A percentile compares a stretch with the other conserved stretches of the same genome.
phyloP scores from a whole-genome alignment of 2,329 filamentous ascomycete species.

The Pyrenochaeta sp. region DNA sequence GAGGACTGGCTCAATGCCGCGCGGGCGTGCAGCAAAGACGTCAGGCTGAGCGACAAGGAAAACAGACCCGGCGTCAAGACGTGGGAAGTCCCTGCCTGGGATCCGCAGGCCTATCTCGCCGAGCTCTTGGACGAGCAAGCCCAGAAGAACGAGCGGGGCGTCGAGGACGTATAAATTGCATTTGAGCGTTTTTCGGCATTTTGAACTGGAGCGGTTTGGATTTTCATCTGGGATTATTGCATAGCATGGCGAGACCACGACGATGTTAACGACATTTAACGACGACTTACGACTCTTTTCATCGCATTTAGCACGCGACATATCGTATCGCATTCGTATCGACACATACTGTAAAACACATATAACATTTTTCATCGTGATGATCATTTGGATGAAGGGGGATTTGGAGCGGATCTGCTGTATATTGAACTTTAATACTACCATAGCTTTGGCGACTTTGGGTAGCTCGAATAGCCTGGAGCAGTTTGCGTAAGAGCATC shows the following conservation, averaged over 20 bases:
- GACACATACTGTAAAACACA: neutral
- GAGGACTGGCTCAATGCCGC: constrained; percentile 51
- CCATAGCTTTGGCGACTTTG: no score
- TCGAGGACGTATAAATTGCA: constrained; percentile 26
- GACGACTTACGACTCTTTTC: constrained; percentile 1
- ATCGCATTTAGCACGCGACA: neutral
- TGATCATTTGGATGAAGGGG: no score
- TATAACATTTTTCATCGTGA: neutral
- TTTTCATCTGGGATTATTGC: constrained; percentile 12
- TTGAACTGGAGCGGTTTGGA: no score
- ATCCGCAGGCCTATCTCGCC: constrained; percentile 35
- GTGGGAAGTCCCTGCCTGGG: constrained; percentile 46
- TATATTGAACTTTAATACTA: no score
- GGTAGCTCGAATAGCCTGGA: no score
- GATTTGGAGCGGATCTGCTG: no score
- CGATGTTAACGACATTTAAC: constrained; percentile 14
- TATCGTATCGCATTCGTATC: neutral
- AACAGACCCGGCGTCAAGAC: constrained; percentile 20
- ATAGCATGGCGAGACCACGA: constrained; percentile 6
- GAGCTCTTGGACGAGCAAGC: constrained; percentile 31
- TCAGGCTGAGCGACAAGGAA: constrained; percentile 15
- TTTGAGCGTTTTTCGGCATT: neutral
- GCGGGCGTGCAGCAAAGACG: constrained; percentile 22
- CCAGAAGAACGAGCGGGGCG: constrained; percentile 11
- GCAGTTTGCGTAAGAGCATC: no score